phyloP scores from a whole-genome alignment of 2,329 filamentous ascomycete genomes.

The Aaosphaeria arxii region DNA sequence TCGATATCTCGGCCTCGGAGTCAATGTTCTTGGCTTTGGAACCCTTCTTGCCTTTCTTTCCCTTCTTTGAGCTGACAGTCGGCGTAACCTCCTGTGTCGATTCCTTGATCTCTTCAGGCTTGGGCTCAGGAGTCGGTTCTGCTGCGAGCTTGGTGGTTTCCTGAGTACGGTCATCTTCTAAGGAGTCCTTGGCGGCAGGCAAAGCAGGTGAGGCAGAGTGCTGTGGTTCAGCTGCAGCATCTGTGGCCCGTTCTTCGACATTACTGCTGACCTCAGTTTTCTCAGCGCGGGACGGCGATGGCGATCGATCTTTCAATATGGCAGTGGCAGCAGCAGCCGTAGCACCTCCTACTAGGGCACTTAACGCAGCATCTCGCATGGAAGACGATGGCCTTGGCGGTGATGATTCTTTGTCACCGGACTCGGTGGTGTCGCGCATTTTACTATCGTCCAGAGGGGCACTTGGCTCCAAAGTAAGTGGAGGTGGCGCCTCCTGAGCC shows the following conservation, averaged over 20 bases:
- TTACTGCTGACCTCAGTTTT: slow-evolving; percentile 23
- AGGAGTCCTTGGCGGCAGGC: no score
- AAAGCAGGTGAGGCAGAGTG: no score
- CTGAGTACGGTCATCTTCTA: no score
- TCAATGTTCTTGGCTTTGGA: slow-evolving; percentile 23
- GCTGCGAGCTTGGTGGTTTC: no score
- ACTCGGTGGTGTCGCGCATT: background rate
- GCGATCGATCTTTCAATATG: slow-evolving; percentile 11
- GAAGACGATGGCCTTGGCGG: slow-evolving; percentile 17
- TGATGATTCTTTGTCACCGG: slow-evolving; percentile 5
- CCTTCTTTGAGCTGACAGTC: slow-evolving; percentile 22
- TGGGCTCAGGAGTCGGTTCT: no score
- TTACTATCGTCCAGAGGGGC: no score
- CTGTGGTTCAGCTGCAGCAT: slow-evolving; percentile 10
- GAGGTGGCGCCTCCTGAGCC: background rate
- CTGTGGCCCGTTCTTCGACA: slow-evolving; percentile 17
- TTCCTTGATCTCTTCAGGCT: no score
- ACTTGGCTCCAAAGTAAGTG: background rate
- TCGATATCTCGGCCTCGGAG: slow-evolving; percentile 3
- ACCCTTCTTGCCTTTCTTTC: slow-evolving; percentile 32
- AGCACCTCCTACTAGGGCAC: slow-evolving; percentile 23
- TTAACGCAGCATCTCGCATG: slow-evolving; percentile 27
- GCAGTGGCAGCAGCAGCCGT: slow-evolving; percentile 9
- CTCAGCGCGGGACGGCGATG: slow-evolving; percentile 12
- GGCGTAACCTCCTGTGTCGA: background rate